Base-by-base conservation (phyloP, 345 rosid species). In the Euphorbia lathyris region DNA sequence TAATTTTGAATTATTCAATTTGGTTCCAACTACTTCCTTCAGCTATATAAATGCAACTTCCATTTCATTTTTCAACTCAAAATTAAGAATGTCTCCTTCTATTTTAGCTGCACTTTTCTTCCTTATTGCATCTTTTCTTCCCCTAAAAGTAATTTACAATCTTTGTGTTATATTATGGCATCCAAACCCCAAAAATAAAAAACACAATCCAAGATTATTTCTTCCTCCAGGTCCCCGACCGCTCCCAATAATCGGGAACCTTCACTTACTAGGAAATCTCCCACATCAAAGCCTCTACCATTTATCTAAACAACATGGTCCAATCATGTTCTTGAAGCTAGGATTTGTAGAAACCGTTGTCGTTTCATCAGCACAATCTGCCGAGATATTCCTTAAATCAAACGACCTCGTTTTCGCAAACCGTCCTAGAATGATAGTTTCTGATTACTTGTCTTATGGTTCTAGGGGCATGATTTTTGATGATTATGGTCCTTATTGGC, bases 291-390 rank as follows among this genome's bases (percentile, higher is more conserved):
- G 67, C n/a, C 67, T 71, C 30, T 45, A 48, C 52, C 36, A 51
- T 25, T 16, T 71, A 62, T 60, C 91, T 61, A 55, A 57, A 47
- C 72, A 76, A 45, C 74, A 81, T 14, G 91, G 90, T 9, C 84
- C 81, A 0, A 81, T 86, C 69, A 66, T 89, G 83, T 77, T 66
- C 43, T 65, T 87, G 45, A 80, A 57, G 16, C 77, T 80, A 0
- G 90, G 92, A 8, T 68, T 26, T 9, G 73, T 77, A 1, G 86
- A 85, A 2, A 61, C 83, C 8, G 70, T 83, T 1, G 70, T 87
- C 19, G 76, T 86, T 67, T 79, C 86, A 8, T 84, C 88, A 0
- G 74, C 75, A 13, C 81, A 76, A 48, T 82, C 81, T 0, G 90
- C 89, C 1, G 74, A 71, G 61, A 36, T 71, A 2, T 48, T 71